Percentiles rank a stretch among this genome's conserved stretches.
Conservation (phyloP, 2,329 filamentous ascomycete species). For the Aspergillus brasiliensis region DNA sequence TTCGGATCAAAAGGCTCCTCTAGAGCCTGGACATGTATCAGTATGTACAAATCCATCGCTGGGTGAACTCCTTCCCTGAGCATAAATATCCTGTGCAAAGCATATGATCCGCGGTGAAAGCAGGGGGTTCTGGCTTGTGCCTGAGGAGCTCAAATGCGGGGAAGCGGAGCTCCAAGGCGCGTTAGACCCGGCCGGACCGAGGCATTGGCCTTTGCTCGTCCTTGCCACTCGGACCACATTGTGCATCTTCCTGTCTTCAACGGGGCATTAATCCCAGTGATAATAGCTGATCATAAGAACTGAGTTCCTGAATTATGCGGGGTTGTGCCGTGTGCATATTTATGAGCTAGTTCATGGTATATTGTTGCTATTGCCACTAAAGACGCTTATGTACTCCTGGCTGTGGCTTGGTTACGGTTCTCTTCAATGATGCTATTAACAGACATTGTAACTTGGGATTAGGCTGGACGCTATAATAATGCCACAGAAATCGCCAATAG, state of each 20-base stretch:
- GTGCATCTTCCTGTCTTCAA: not conserved
- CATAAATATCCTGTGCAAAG: not conserved
- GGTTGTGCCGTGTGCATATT: not conserved
- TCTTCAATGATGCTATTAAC: not conserved
- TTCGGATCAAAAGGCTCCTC: not conserved
- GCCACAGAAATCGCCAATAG: too few relatives aligned
- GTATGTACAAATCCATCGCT: not conserved
- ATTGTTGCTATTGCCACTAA: not conserved
- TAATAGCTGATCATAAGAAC: not conserved
- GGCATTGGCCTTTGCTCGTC: slow-evolving; percentile 12
- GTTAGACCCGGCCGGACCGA: slow-evolving; percentile 19
- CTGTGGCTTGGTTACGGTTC: not conserved
- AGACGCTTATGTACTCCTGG: not conserved
- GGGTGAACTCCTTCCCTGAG: not conserved
- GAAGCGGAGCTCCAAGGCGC: slow-evolving; percentile 10
- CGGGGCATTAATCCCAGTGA: not conserved
- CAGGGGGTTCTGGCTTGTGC: not conserved
- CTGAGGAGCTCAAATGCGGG: slow-evolving; percentile 10
- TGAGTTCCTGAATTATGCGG: not conserved
- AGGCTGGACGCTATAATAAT: not conserved
- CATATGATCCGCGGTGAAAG: not conserved
- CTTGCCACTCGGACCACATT: not conserved
- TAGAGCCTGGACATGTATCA: not conserved
- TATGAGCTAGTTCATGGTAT: not conserved
- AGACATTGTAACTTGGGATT: not conserved